phyloP scores from a whole-genome alignment of 129 eudicot species.

The Logfia minima region DNA sequence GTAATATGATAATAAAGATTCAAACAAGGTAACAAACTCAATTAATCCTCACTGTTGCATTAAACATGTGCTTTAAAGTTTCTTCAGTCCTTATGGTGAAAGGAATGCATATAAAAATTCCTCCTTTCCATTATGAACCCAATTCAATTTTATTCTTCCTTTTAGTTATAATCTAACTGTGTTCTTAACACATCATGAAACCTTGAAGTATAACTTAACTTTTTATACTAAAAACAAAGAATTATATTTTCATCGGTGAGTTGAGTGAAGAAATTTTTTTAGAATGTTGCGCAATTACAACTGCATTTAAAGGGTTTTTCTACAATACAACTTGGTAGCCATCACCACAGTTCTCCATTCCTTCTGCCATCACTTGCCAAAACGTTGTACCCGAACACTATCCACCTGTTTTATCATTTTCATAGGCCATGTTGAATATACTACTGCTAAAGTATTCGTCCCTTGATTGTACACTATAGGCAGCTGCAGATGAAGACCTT shows the following conservation, averaged over 20 bases:
- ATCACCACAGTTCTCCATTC: constrained; percentile 54
- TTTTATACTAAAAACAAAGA: background rate
- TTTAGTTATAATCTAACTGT: no score
- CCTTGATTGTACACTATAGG: constrained; percentile 28
- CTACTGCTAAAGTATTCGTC: constrained; percentile 26
- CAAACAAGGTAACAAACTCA: no score
- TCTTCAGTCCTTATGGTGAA: no score
- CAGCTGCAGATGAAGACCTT: constrained; percentile 36
- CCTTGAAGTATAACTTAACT: no score
- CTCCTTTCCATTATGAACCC: background rate
- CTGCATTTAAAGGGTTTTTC: constrained; percentile 39
- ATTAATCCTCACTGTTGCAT: no score
- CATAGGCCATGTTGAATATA: constrained; percentile 29
- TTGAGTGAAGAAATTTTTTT: constrained; percentile 29
- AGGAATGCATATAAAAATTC: no score
- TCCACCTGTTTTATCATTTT: constrained; percentile 37
- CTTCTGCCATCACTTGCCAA: constrained; percentile 53
- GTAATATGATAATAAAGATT: no score
- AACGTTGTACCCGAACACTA: constrained; percentile 44
- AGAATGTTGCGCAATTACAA: constrained; percentile 35
- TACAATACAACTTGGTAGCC: constrained; percentile 51
- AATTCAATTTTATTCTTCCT: background rate
- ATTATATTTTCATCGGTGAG: background rate
- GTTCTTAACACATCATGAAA: no score
- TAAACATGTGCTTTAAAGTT: no score